Evolutionary conservation across 305 asterid genomes (phyloP).

Genomic region (Fraxinus xanthoxyloides): DNA sequence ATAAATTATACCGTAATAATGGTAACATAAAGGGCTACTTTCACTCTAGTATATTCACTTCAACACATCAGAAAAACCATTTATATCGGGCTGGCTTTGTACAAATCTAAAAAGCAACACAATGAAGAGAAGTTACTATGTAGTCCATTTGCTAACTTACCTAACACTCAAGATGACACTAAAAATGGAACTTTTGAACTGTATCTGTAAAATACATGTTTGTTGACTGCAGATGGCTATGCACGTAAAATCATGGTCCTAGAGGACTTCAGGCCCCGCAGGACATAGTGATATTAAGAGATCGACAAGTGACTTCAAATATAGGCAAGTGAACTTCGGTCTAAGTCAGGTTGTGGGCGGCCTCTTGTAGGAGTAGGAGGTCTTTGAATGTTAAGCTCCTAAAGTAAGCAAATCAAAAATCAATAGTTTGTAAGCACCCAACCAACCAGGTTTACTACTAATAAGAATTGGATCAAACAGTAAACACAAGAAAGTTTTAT

Average conservation of each 20-base stretch:
- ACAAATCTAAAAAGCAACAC: conserved; percentile 19
- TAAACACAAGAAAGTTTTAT: neutral
- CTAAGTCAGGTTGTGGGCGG: conserved; percentile 95
- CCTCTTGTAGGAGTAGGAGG: conserved; percentile 99
- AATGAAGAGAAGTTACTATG: neutral
- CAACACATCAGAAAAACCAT: conserved; percentile 30
- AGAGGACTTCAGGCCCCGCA: neutral
- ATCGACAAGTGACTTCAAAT: conserved; percentile 35
- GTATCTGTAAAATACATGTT: conserved; percentile 20
- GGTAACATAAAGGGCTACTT: neutral
- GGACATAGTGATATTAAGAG: conserved; percentile 8
- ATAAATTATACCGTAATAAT: neutral
- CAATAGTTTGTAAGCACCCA: neutral
- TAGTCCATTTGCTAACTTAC: conserved; percentile 6
- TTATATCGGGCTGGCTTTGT: conserved; percentile 22
- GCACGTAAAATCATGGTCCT: neutral
- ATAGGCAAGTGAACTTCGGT: conserved; percentile 88
- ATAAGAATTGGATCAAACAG: neutral
- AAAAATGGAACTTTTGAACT: conserved; percentile 13
- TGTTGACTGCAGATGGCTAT: neutral
- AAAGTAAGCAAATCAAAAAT: conserved; percentile 18
- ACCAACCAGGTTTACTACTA: neutral
- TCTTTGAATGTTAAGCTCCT: conserved; percentile 98
- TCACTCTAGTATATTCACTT: neutral
- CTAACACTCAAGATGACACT: conserved; percentile 21